A percentile compares a stretch with the other conserved stretches of the same genome.
These are phyloP conservation scores for Solanum arcanum DNA, from an alignment of 257 asterid genomes.

Conservation along the genomic window DNA sequence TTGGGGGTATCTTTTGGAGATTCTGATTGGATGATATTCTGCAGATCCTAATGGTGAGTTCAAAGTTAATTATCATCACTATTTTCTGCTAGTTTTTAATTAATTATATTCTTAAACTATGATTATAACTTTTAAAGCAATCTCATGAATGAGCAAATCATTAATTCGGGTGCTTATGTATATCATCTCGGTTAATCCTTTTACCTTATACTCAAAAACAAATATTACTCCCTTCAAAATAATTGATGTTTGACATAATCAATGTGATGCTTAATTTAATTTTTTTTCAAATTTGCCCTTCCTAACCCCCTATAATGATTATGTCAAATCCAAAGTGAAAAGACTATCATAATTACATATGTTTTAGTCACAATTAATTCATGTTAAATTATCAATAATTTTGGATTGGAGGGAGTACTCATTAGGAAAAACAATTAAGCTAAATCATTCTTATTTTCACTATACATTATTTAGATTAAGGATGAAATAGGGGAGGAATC, in stretches of 20 bases:
- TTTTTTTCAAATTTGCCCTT: background rate
- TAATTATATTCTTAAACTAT: background rate
- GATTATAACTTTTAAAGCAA: background rate
- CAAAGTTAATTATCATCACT: background rate
- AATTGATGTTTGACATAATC: background rate
- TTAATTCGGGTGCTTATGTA: background rate
- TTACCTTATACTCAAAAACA: background rate
- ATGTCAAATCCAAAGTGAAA: background rate
- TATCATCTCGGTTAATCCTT: background rate
- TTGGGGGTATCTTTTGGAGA: conserved; percentile 9
- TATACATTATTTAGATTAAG: background rate
- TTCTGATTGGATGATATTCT: conserved; percentile 8
- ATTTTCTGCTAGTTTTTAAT: background rate
- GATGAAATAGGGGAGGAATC: background rate
- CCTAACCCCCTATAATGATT: background rate
- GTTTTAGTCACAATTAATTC: background rate
- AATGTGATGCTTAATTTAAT: too few species aligned
- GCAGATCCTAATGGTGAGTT: conserved; percentile 85
- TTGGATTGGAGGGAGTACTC: background rate
- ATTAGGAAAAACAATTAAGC: background rate
- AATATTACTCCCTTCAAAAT: background rate
- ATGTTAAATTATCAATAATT: background rate
- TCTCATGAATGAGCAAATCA: background rate
- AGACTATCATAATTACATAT: background rate
- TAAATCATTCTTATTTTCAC: background rate